Evolutionary conservation across 2,329 filamentous ascomycete species (phyloP), one percentile per base, ranked within the genome.

Genomic region (Ophiostoma perfectum): DNA sequence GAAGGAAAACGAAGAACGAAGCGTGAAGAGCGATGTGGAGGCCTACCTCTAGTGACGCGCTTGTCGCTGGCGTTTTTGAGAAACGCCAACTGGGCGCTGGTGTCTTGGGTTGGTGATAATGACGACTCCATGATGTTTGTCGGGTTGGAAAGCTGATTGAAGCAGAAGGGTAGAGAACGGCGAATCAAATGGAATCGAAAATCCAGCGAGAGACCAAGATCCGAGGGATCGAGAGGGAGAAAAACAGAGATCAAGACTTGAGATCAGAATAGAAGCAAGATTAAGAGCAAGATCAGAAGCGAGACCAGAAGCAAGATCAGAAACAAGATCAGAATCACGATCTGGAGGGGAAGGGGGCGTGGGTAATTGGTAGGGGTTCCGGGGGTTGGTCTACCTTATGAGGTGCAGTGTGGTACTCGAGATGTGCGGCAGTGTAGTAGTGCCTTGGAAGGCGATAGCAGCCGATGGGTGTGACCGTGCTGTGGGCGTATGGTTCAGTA

Each of bases 1-100:
- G 45, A 11, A 3, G 7, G 18, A 27, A 3, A 8, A 39, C 14
- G 44, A 16, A 41, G 39, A 49, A 11, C 2, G 11, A 65, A 44
- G 6, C 3, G 42, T 27, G 27, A 5, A 39, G 36, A 38, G 27
- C 27, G 27, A 27, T 27, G 27, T 27, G 27, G 27, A 27, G 27
- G 27, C 72, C 9, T 78, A 92, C 90, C 90, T 83, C 90, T 84
- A n/a, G 90, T 92, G 12, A 85, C 86, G 76, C 88, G 92, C 80
- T 92, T 95, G 68, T 92, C 90, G 66, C 81, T 84, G 70, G 89
- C 81, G 73, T 80, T 86, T 78, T 88, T 92, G 77, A 90, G 84
- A 70, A 91, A 88, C 5, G 44, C 45, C 27, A 88, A 78, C 70
- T 85, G 87, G 70, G 87, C 75, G 1, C 80, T 77, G 16, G 80